Base-by-base conservation (phyloP, 73 alveolate species). In the Durusdinium trenchii region DNA sequence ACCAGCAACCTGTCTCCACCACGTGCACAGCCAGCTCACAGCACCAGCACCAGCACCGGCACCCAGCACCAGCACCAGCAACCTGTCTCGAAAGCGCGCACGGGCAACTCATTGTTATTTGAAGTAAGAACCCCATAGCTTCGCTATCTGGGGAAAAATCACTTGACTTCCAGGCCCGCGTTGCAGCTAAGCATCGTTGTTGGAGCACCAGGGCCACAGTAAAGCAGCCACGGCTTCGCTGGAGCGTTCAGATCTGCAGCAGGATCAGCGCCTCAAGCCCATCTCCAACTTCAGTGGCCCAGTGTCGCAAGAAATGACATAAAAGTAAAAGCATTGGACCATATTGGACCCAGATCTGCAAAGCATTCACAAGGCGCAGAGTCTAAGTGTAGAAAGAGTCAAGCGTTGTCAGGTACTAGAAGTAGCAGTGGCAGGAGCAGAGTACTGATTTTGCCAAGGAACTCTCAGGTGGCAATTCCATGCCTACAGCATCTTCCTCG, bases 201-300 rank as follows among this genome's bases (percentile, higher is more conserved):
- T 1, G 79, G 95, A 3, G 76, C 90, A 42, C 71, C 82, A 52
- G 95, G 62, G 50, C 89, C 98, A 71, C 62, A 54, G 50, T 40
- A 51, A 75, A 91, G 60, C 32, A 91, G 89, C 98, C 98, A 71
- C 20, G 98, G 89, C 76, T 75, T 91, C 78, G 46, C 61, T 6
- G 98, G 98, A 40, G 67, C 85, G 45, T 91, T 91, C 42, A 91
- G 48, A 35, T 54, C 98, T 4, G 81, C 98, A 40, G 60, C 82
- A 54, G 48, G 54, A 76, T 91, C 98, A 40, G 26, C 28, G 36
- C 98, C 98, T 91, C 28, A 36, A 54, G 46, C 45, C 89, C 30
- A 9, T 7, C 28, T 54, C 64, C 7, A 79, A 7, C 79, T 16
- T 57, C 69, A 57, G 69, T 16, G 23, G 23, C 12, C 69, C 23